A percentile compares a stretch with the other conserved stretches of the same genome.
phyloP scores from a whole-genome alignment of 306 rosid species.

The Astragalus glycyphyllos region DNA sequence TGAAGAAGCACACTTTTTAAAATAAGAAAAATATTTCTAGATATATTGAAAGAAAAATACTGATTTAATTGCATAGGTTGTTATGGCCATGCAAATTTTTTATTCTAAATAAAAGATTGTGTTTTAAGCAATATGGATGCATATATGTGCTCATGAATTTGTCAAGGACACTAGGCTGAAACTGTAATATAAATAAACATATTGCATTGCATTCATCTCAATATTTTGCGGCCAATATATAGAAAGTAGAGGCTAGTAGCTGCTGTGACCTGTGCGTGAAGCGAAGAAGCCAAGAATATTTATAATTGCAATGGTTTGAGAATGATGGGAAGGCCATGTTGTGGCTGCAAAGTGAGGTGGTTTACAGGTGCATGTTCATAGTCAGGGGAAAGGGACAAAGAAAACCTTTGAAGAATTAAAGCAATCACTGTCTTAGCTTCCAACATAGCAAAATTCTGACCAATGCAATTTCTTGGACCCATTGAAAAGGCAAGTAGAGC shows the following conservation, averaged over 20 bases:
- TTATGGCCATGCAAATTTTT: too few species aligned
- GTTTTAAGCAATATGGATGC: too few species aligned
- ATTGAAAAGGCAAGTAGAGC: constrained; percentile 43
- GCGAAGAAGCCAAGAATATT: not conserved
- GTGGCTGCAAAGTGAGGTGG: constrained; percentile 41
- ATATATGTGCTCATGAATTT: too few species aligned
- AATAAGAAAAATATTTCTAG: too few species aligned
- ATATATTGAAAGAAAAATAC: too few species aligned
- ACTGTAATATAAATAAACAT: too few species aligned
- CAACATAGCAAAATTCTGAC: constrained; percentile 50
- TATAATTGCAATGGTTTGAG: constrained; percentile 36
- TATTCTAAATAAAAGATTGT: too few species aligned
- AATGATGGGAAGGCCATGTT: constrained; percentile 43
- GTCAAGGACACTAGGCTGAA: not conserved
- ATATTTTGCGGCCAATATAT: not conserved
- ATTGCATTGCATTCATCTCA: not conserved
- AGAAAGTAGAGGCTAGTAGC: not conserved
- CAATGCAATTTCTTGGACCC: constrained; percentile 56
- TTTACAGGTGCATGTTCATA: constrained; percentile 46
- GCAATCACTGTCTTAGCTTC: constrained; percentile 45
- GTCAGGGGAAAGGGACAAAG: constrained; percentile 41
- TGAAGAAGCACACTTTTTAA: too few species aligned
- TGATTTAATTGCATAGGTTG: too few species aligned
- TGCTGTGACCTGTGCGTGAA: too few species aligned
- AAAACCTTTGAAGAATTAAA: constrained; percentile 46